Evolutionary conservation across 2,329 filamentous ascomycete genomes (phyloP), one percentile per base, ranked within the genome.

Genomic region (Davidsoniella virescens): DNA sequence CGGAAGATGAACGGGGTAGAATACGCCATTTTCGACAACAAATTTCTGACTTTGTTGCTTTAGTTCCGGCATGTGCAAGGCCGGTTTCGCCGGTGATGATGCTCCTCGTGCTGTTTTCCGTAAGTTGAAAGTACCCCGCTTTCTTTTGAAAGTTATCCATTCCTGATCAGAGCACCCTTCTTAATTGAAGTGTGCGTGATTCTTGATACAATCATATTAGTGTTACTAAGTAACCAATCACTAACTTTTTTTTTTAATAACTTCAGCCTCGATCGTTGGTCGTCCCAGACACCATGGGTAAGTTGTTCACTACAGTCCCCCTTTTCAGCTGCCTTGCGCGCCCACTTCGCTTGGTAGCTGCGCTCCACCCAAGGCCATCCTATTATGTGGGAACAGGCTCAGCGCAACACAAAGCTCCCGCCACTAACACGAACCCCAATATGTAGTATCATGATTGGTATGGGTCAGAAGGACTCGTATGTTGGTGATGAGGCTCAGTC

Each of bases 61-160:
- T 70, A 96, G 90, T 83, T 96, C 92, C 74, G 92, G 92, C 82
- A 96, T 98, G 92, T 98, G 92, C 78, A 98, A 98, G 80, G 92
- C 92, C 84, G 92, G 92, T 88, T 98, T 98, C 76, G 92, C 92
- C 78, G 92, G 92, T 87, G 92, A 98, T 69, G 92, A 98, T 84
- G 92, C 92, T 75, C 92, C 92, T 70, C 83, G 92, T 81, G 92
- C 92, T 75, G 92, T 98, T 70, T 98, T 98, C 82, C 92, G 90
- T 96, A 84, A 94, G 90, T 56, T 50, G 44, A 18, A 16, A 14
- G 47, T 64, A 62, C 65, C 65, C 67, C 65, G 62, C 64, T 63
- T 63, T 57, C 56, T 54, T 58, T 58, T 37, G 36, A 49, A 36
- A 52, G 40, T 33, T 52, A 36, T 47, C 36, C 33, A 40, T 20